Evolutionary conservation across 176 grass and related monocot species (phyloP).

Genomic region (Oryza rufipogon): DNA sequence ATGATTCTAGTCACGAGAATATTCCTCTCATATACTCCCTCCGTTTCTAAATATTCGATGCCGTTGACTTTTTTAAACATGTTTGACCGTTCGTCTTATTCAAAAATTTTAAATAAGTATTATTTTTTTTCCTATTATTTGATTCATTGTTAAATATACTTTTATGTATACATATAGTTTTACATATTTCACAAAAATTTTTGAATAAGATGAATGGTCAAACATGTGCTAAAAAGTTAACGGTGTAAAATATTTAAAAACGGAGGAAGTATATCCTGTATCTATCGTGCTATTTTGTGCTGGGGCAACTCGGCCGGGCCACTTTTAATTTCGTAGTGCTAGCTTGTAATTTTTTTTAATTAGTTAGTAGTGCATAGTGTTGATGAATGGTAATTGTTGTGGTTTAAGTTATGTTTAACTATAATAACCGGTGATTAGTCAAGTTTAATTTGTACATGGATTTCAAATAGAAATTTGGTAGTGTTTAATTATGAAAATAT

Average conservation of each 20-base stretch:
- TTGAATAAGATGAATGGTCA: no score
- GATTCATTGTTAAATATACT: no score
- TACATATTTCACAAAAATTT: no score
- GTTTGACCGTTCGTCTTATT: no score
- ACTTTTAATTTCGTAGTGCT: not conserved
- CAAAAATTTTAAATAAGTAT: no score
- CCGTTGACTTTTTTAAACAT: no score
- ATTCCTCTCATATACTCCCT: not conserved
- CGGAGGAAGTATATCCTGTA: not conserved
- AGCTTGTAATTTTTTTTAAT: not conserved
- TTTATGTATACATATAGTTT: no score
- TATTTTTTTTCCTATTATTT: no score
- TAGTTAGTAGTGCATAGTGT: not conserved
- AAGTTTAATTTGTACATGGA: not conserved
- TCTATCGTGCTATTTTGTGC: not conserved
- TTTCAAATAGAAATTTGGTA: not conserved
- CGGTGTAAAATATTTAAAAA: no score
- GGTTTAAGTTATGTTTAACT: not conserved
- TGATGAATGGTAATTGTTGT: not conserved
- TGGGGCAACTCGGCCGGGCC: not conserved
- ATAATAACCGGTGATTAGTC: not conserved
- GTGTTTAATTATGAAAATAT: not conserved
- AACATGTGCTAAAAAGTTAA: no score
- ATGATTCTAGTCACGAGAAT: not conserved
- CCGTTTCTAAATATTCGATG: no score